Evolutionary conservation across 805 yeast genomes (phyloP), one percentile per base, ranked within the genome.

Genomic region (Tetrapisispora namnaoensis): DNA sequence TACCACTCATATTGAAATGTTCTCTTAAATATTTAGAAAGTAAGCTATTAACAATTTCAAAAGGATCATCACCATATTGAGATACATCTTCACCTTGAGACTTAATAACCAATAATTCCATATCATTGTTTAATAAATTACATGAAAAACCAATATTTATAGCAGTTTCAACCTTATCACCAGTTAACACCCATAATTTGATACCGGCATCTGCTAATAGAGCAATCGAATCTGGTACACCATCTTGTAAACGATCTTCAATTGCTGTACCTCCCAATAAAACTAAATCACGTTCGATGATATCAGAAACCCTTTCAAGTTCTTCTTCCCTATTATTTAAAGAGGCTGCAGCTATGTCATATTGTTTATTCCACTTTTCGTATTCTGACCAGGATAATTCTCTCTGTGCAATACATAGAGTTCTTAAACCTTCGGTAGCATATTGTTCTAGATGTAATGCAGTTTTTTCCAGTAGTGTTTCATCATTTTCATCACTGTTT

Each of bases 151-250:
- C 95, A 70, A 86, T 86, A 59, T 86, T 86, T 55, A 86, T 86
- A 14, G 95, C 95, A 30, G 95, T 86, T 65, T 86, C 95, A 20
- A 86, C 87, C 65, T 84, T 85, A 66, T 86, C 95, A 68, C 95
- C 95, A 1, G 95, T 86, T 46, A 86, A 71, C 42, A 86, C 93
- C 95, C 95, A 86, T 48, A 86, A 69, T 63, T 86, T 86, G 48
- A 86, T 83, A 62, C 95, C 95, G 8, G 95, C 93, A 55, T 78
- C 72, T 14, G 77, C 84, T 49, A 86, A 69, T 11, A 80, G 63
- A 9, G 81, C 77, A 60, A 86, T 86, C 9, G 93, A 77, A 54
- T 84, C 91, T 1, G 93, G 93, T 45, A 86, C 95, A 68, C 95
- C 95, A 57, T 83, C 89, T 66, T 86, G 95, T 51, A 86, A 69